Conservation (phyloP, 2,329 filamentous ascomycete genomes). For the Sporothrix brasiliensis region DNA sequence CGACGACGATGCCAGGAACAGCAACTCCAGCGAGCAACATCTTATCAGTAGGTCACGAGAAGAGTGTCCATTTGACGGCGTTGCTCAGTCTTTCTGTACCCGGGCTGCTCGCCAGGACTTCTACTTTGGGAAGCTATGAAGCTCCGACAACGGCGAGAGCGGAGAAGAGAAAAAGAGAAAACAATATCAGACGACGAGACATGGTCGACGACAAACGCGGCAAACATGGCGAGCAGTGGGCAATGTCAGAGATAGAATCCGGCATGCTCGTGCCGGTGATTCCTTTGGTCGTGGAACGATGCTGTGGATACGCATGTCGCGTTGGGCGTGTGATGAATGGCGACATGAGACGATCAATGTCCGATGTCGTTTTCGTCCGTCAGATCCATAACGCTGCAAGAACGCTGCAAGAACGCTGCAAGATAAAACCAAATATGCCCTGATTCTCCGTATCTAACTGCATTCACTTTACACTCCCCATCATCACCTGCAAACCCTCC, state of each 20-base stretch:
- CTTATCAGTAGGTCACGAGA: background rate
- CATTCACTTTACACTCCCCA: background rate
- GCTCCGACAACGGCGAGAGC: constrained; percentile 6
- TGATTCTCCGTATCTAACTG: background rate
- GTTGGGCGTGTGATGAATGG: background rate
- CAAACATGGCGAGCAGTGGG: background rate
- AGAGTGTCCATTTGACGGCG: too few relatives aligned
- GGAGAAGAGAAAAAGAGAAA: background rate
- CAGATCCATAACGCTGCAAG: too few relatives aligned
- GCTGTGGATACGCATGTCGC: too few relatives aligned
- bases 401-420: too few relatives aligned
- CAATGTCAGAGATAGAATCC: background rate
- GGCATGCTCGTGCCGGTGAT: too few relatives aligned
- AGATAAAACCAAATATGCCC: background rate
- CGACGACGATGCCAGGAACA: background rate
- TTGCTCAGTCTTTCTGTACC: background rate
- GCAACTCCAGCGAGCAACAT: background rate
- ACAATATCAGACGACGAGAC: too few relatives aligned
- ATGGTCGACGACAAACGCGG: background rate
- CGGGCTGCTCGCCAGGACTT: constrained; percentile 1
- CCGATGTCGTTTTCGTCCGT: too few relatives aligned
- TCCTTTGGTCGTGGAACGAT: background rate
- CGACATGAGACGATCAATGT: background rate
- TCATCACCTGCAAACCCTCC: background rate
- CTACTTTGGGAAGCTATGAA: background rate